Base-by-base conservation (phyloP, 2,329 filamentous ascomycete species). In the Aspergillus sp. region DNA sequence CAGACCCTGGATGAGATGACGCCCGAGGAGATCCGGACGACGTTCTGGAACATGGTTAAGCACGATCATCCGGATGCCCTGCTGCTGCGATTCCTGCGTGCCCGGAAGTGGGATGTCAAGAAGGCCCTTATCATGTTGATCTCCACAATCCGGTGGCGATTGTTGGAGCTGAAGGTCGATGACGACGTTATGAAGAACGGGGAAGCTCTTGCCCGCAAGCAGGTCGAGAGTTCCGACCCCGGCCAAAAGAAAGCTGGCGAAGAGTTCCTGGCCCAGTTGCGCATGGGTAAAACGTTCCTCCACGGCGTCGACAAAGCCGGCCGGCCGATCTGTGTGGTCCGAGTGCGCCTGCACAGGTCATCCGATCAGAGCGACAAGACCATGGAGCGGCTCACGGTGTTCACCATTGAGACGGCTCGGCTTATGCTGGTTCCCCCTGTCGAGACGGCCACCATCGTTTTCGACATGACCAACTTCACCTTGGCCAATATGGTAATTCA, bases 31-130 rank as follows among this genome's bases (percentile, higher is more conserved):
- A 75, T 98, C 43, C 77, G 86, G 32, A 68, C 71, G 11, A 80
- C 86, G 0, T 82, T 96, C 53, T 96, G 91, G 91, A 74, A 67
- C 45, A 93, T 95, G 86, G 75, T 89, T 37, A 98, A 96, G 67
- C 81, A 91, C 50, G 91, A 98, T 53, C 78, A 96, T 54, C 91
- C 91, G 0, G 91, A 98, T 61, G 82, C 80, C 2, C 67, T 93
- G 12, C 64, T 89, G 11, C 64, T 94, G 36, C 78, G 86, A 26
- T 94, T 93, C 59, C 67, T 94, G 35, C 72, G 86, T 32, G 86
- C 86, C n/a, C 73, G 86, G 28, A 93, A 93, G 62, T 98, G 91
- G 91, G 86, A 98, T 53, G 78, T 94, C 12, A 81, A 94, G 32
- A 86, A 86, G 55, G 91, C 91, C 3, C 70, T 96, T 15, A 74